Base-by-base conservation (phyloP, 805 yeast genomes). In the Tetrapisispora arboricola region DNA sequence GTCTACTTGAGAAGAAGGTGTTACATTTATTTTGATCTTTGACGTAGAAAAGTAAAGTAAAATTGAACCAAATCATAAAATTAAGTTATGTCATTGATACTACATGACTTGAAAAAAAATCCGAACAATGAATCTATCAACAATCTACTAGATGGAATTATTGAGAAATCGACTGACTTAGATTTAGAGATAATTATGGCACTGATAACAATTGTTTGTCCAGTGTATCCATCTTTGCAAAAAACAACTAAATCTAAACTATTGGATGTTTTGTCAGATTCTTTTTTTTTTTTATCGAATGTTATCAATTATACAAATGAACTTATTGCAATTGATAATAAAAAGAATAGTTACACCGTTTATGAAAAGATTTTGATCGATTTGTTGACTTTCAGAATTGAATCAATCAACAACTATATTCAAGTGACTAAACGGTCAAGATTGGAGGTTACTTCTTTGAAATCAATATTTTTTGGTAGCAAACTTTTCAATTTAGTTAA, bases 391-490 rank as follows among this genome's bases (percentile, higher is more conserved):
- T 20, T 30, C 1, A 42, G 46, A 8, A 25, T 20, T 4, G 20
- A 38, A 2, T 44, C 55, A 22, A 30, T 60, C 1, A 24, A 20
- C 12, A 48, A 45, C 28, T 55, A 51, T 33, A 13, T 53, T 13
- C 9, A n/a, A n/a, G n/a, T n/a, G n/a, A n/a, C n/a, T n/a, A n/a
- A n/a, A n/a, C n/a, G n/a, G 1, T 38, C 21, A 9, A 33, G 17
- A 19, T 35, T 43, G 17, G 22, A 15, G 21, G 36, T 36, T 7
- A 41, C 38, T 21, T 33, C 41, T 13, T 5, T 59, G 3, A 53
- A 50, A 28, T 36, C 61, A 1, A 12, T 51, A 0, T 47, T 60
- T 22, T 60, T 58, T 48, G 66, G 66, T 0, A 60, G 65, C 39
- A 59, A 47, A 38, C n/a, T 60, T 6, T 58, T 50, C 33, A 61